phyloP scores from a whole-genome alignment of 306 rosid genomes.

The Medicago truncatula region MtrunA17r5.0-ANR NC_053044.1:41277001-41277500 shows the following conservation, averaged over 20 bases:
- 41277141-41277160: not conserved
- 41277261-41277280: not conserved
- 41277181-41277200: not conserved
- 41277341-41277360: no score
- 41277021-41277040: slow-evolving; percentile 72
- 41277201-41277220: not conserved
- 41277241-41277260: not conserved
- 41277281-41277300: not conserved
- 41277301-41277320: no score
- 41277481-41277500: no score
- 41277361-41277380: no score
- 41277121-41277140: slow-evolving; percentile 27
- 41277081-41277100: slow-evolving; percentile 59
- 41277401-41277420: no score
- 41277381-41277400: no score
- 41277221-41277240: not conserved
- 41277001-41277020: slow-evolving; percentile 80
- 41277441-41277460: no score
- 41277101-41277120: slow-evolving; percentile 40
- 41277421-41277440: no score
- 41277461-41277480: no score
- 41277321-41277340: no score
- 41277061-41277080: slow-evolving; percentile 93
- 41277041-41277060: slow-evolving; percentile 69
- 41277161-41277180: slow-evolving; percentile 49